Percentiles rank a stretch among this genome's conserved stretches.
Conservation (phyloP, 305 asterid species). For the Withania somnifera region DNA sequence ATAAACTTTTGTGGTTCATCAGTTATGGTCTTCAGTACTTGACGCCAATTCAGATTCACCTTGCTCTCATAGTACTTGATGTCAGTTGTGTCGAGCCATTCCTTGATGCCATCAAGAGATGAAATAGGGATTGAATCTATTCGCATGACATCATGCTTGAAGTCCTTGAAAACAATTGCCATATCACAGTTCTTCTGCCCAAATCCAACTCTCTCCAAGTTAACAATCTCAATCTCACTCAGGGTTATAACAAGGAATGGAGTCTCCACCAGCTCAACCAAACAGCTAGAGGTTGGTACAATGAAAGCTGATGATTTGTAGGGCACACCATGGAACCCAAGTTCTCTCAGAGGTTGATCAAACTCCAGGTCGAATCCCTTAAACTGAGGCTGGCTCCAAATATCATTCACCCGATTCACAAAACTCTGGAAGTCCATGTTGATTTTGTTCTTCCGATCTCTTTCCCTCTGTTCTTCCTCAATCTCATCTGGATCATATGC, state of each 20-base stretch:
- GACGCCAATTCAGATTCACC: conserved; percentile 73
- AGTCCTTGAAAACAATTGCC: conserved; percentile 81
- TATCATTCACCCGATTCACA: conserved; percentile 67
- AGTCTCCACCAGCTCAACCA: conserved; percentile 71
- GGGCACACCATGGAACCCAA: conserved; percentile 80
- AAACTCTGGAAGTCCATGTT: conserved; percentile 61
- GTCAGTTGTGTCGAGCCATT: conserved; percentile 74
- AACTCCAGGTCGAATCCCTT: conserved; percentile 58
- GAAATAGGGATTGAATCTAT: conserved; percentile 68
- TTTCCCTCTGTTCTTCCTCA: conserved; percentile 88
- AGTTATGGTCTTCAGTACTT: conserved; percentile 49
- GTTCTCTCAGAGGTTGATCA: conserved; percentile 76
- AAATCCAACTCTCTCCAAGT: conserved; percentile 73
- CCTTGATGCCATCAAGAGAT: conserved; percentile 66
- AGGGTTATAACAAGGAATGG: conserved; percentile 68
- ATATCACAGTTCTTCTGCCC: conserved; percentile 85
- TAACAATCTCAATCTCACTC: conserved; percentile 72
- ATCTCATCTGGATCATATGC: conserved; percentile 87
- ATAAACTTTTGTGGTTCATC: conserved; percentile 69
- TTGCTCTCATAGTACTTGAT: conserved; percentile 78
- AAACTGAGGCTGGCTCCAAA: conserved; percentile 65
- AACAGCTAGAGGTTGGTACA: conserved; percentile 64
- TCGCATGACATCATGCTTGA: conserved; percentile 59
- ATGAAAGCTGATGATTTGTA: conserved; percentile 58
- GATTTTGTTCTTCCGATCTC: conserved; percentile 68